Percentiles rank a stretch among this genome's conserved stretches.
Evolutionary conservation across 2,329 filamentous ascomycete species (phyloP).

Genomic region (Alternaria panax): DNA sequence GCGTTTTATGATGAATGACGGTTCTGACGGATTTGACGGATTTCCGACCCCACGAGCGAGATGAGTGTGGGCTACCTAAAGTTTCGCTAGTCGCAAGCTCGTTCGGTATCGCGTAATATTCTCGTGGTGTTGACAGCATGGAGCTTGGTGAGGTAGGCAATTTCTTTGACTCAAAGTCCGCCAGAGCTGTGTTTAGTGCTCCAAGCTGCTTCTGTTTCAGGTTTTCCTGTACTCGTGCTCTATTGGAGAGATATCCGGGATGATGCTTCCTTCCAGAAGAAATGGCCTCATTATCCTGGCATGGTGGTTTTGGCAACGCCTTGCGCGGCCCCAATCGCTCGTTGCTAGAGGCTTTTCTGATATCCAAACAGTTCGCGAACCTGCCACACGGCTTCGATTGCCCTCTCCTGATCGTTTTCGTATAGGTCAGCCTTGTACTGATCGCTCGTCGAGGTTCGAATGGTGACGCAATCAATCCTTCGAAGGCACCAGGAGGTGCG

Average conservation of each 20-base stretch:
- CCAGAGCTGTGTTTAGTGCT: slow-evolving; percentile 32
- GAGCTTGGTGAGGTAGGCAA: slow-evolving; percentile 37
- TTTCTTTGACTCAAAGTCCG: slow-evolving; percentile 23
- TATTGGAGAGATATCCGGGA: slow-evolving; percentile 24
- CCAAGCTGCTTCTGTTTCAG: slow-evolving; percentile 31
- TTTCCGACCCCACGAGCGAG: slow-evolving; percentile 12
- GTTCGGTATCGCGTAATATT: slow-evolving; percentile 34
- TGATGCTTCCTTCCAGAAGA: not conserved
- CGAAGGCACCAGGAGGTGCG: slow-evolving; percentile 27
- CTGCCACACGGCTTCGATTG: not conserved
- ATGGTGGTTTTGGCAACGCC: slow-evolving; percentile 1
- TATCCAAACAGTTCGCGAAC: not conserved
- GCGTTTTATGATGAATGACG: slow-evolving; percentile 11
- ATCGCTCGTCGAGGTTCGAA: slow-evolving; percentile 38
- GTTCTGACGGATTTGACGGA: slow-evolving; percentile 19
- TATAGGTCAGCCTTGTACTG: slow-evolving; percentile 27
- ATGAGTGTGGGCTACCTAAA: slow-evolving; percentile 15
- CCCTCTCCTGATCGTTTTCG: slow-evolving; percentile 7
- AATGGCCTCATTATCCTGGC: slow-evolving; percentile 3
- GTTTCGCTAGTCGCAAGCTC: slow-evolving; percentile 10
- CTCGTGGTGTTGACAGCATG: slow-evolving; percentile 40
- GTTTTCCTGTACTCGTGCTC: slow-evolving; percentile 32
- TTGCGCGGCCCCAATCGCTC: slow-evolving; percentile 4
- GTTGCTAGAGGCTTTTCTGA: slow-evolving; percentile 7
- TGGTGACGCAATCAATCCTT: slow-evolving; percentile 13